These are phyloP conservation scores for Corniculantispora saksenae DNA, from an alignment of 2,329 filamentous ascomycete genomes.

Conservation along the genomic window DNA sequence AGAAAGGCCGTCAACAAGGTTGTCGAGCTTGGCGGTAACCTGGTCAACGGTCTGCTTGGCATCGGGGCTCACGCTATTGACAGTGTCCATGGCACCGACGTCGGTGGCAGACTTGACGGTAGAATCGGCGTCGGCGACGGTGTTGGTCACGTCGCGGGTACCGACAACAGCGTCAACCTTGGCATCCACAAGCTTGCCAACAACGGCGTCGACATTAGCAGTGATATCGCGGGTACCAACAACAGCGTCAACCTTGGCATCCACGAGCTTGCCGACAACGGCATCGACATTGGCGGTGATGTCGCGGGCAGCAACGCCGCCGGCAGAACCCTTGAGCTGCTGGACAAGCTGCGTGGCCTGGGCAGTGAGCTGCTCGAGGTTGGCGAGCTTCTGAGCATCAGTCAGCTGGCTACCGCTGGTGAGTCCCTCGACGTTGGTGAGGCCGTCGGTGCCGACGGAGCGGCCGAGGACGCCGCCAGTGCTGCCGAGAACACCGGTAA, in stretches of 20 bases:
- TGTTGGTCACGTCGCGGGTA: not conserved
- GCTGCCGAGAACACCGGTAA: too few relatives aligned
- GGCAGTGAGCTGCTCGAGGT: not conserved
- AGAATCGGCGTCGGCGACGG: not conserved
- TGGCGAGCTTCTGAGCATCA: not conserved
- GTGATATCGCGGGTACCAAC: not conserved
- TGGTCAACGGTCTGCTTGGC: not conserved
- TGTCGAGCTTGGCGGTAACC: too few relatives aligned
- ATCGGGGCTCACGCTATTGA: not conserved
- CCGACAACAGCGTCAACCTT: too few relatives aligned
- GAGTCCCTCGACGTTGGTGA: too few relatives aligned
- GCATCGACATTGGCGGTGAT: not conserved
- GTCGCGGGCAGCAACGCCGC: not conserved
- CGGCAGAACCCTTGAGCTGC: too few relatives aligned
- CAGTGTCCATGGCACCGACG: too few relatives aligned
- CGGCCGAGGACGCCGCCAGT: too few relatives aligned
- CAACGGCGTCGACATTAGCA: not conserved
- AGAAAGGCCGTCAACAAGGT: not conserved
- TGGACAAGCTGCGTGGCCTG: too few relatives aligned
- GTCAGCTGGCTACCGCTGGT: too few relatives aligned
- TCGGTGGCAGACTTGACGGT: not conserved
- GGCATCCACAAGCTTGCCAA: not conserved
- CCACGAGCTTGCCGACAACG: not conserved
- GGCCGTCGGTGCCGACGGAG: too few relatives aligned
- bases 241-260: not conserved